These are phyloP conservation scores for Phytophthora tubulina DNA, from an alignment of 352 stramenopile genomes.

Conservation along the genomic window DNA sequence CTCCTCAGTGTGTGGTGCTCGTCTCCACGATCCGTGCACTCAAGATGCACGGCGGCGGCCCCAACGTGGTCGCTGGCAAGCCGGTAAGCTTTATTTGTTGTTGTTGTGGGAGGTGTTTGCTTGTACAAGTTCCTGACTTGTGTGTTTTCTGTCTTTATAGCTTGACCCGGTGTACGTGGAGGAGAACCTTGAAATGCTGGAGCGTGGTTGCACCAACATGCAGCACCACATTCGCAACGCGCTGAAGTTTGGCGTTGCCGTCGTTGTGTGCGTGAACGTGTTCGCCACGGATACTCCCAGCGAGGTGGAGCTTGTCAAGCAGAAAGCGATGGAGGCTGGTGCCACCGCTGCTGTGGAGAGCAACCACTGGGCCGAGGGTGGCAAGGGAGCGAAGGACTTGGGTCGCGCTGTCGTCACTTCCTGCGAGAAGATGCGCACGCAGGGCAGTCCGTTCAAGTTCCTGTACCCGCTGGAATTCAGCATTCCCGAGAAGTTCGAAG, in stretches of 20 bases:
- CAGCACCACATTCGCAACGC: constrained; percentile 97
- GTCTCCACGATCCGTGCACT: constrained; percentile 98
- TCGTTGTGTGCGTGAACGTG: constrained; percentile 96
- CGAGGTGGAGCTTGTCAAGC: constrained; percentile 96
- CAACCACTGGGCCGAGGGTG: constrained; percentile 82
- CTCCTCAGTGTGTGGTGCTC: constrained; percentile 97
- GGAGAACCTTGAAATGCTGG: constrained; percentile 96
- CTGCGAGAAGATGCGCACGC: constrained; percentile 83
- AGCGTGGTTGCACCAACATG: constrained; percentile 94
- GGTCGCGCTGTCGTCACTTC: constrained; percentile 93
- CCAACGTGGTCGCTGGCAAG: constrained; percentile 94
- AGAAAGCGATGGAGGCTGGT: constrained; percentile 91
- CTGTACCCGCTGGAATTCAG: constrained; percentile 94
- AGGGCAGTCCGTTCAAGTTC: constrained; percentile 92
- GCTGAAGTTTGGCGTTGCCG: constrained; percentile 94
- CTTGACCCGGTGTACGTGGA: constrained; percentile 93
- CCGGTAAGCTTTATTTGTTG: constrained; percentile 62
- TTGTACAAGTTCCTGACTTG: neutral
- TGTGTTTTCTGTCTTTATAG: constrained; percentile 36
- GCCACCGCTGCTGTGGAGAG: constrained; percentile 97
- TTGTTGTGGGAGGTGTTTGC: neutral
- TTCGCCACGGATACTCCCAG: constrained; percentile 73
- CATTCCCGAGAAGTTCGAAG: constrained; percentile 97
- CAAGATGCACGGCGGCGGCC: constrained; percentile 99
- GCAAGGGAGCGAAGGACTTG: constrained; percentile 93